A percentile compares a stretch with the other conserved stretches of the same genome.
phyloP scores from a whole-genome alignment of 345 rosid species.

The Citropsis articulata region DNA sequence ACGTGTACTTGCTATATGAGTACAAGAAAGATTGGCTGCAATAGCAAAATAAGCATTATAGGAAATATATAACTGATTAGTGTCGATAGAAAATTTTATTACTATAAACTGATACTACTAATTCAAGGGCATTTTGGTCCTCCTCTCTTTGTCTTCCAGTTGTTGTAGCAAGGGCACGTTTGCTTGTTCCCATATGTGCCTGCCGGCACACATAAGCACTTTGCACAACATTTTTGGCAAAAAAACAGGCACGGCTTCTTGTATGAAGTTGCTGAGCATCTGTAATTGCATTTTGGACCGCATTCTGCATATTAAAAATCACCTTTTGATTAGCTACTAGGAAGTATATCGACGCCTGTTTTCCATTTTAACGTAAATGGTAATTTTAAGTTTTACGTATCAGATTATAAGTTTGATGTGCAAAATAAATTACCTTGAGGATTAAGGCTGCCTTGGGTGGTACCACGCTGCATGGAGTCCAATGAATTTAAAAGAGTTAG shows the following conservation, averaged over 20 bases:
- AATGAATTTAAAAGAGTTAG: not conserved
- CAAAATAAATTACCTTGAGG: constrained; percentile 24
- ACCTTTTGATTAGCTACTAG: not conserved
- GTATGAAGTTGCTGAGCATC: constrained; percentile 43
- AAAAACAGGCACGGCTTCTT: constrained; percentile 65
- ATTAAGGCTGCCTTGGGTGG: constrained; percentile 33
- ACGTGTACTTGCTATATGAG: no score
- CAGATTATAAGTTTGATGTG: not conserved
- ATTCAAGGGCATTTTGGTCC: constrained; percentile 68
- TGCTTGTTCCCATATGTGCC: constrained; percentile 71
- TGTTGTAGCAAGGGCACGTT: constrained; percentile 71
- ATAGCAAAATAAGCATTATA: not conserved
- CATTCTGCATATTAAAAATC: constrained; percentile 15
- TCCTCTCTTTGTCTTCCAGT: constrained; percentile 70
- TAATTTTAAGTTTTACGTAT: not conserved
- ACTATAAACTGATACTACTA: not conserved
- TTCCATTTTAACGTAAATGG: not conserved
- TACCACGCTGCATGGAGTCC: constrained; percentile 21
- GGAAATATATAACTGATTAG: not conserved
- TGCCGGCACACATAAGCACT: constrained; percentile 75
- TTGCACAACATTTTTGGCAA: constrained; percentile 62
- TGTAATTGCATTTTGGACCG: constrained; percentile 26
- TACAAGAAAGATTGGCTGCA: not conserved
- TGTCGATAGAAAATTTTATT: not conserved
- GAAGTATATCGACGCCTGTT: not conserved